phyloP scores from a whole-genome alignment of 192 early-diverging fungal genomes.

The Entomortierella beljakovae region DNA sequence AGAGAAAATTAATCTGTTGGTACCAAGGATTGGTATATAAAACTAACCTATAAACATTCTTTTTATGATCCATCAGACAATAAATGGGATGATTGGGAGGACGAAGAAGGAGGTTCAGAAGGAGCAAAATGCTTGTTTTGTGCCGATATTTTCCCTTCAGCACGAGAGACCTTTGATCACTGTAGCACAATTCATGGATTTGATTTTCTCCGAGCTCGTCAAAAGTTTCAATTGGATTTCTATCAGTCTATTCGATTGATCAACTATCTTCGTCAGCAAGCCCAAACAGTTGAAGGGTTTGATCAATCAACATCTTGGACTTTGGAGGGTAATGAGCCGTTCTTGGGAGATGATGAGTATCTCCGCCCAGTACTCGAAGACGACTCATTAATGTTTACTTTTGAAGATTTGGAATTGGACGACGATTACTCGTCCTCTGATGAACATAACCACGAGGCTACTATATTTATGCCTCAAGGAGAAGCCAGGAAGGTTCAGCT shows the following conservation, averaged over 20 bases:
- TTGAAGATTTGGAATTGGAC: slow-evolving; percentile 78
- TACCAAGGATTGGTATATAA: no score
- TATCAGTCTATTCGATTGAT: slow-evolving; percentile 86
- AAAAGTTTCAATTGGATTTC: slow-evolving; percentile 76
- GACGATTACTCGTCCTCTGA: slow-evolving; percentile 63
- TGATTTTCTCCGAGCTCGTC: slow-evolving; percentile 69
- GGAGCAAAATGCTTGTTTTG: slow-evolving; percentile 82
- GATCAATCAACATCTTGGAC: slow-evolving; percentile 22
- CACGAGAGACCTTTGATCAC: slow-evolving; percentile 72
- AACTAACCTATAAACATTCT: background rate
- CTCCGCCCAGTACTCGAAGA: slow-evolving; percentile 75
- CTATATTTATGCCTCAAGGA: slow-evolving; percentile 26
- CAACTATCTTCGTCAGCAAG: slow-evolving; percentile 74
- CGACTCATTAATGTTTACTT: slow-evolving; percentile 75
- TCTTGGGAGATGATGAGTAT: slow-evolving; percentile 74
- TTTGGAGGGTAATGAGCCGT: slow-evolving; percentile 57
- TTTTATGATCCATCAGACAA: slow-evolving; percentile 40
- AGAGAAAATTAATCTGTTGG: background rate
- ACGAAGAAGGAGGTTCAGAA: slow-evolving; percentile 62
- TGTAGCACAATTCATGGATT: slow-evolving; percentile 69
- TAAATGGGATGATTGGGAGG: slow-evolving; percentile 79
- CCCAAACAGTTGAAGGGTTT: slow-evolving; percentile 7
- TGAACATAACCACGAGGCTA: slow-evolving; percentile 12
- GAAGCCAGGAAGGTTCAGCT: slow-evolving; percentile 8
- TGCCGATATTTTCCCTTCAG: slow-evolving; percentile 58